Evolutionary conservation across 1,284 basidiomycete genomes (phyloP).

Genomic region (Puccinia sorghi): DNA sequence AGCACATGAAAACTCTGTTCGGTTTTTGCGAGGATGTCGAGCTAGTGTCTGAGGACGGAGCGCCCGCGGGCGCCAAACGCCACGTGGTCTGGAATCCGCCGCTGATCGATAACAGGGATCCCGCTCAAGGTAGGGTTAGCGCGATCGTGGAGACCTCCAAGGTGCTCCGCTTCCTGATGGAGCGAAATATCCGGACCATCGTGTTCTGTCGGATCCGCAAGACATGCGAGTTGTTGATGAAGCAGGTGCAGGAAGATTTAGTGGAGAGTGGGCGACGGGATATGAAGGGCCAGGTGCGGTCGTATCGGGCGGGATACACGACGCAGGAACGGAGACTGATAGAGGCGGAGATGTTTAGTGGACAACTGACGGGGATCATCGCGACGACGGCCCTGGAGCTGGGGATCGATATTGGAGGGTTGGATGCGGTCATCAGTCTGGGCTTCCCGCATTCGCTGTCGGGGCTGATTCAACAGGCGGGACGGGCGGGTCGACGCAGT

Average conservation of each 20-base stretch:
- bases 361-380: slow-evolving; percentile 76
- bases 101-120: slow-evolving; percentile 66
- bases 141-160: slow-evolving; percentile 72
- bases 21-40: slow-evolving; percentile 68
- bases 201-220: slow-evolving; percentile 76
- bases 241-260: slow-evolving; percentile 71
- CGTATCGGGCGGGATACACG: slow-evolving; percentile 78
- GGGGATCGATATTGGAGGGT: slow-evolving; percentile 82
- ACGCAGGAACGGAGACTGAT: slow-evolving; percentile 75
- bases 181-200: slow-evolving; percentile 75
- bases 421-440: slow-evolving; percentile 86
- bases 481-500: slow-evolving; percentile 78
- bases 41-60: slow-evolving; percentile 76
- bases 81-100: slow-evolving; percentile 74
- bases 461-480: slow-evolving; percentile 83
- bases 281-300: slow-evolving; percentile 73
- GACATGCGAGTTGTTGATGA: slow-evolving; percentile 77
- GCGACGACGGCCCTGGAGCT: slow-evolving; percentile 88
- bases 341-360: slow-evolving; percentile 81
- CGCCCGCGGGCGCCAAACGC: slow-evolving; percentile 75
- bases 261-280: slow-evolving; percentile 74
- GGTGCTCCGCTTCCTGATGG: slow-evolving; percentile 79
- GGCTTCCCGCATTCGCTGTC: slow-evolving; percentile 78
- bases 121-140: slow-evolving; percentile 66
- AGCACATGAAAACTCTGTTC: slow-evolving; percentile 75